phyloP scores from a whole-genome alignment of 2,329 filamentous ascomycete species.

The Hymenoscyphus linearis region DNA sequence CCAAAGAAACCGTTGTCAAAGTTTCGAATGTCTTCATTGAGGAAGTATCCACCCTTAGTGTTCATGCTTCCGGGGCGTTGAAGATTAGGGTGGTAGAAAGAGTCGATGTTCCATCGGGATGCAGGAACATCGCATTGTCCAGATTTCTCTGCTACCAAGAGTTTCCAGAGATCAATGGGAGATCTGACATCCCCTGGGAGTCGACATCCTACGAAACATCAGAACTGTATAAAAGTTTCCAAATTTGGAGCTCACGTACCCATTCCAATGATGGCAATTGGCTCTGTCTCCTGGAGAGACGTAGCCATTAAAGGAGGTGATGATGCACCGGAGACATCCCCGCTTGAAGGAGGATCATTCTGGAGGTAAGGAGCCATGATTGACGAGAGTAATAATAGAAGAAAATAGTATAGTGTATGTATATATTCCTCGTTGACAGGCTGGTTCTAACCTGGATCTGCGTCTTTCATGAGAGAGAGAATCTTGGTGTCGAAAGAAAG shows the following conservation, averaged over 20 bases:
- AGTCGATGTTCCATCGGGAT: conserved; percentile 17
- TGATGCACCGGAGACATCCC: not conserved
- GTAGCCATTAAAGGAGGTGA: not conserved
- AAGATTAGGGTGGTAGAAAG: conserved; percentile 10
- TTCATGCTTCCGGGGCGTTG: conserved; percentile 12
- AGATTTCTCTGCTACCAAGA: conserved; percentile 13
- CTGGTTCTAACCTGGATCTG: not conserved
- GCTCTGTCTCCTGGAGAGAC: not conserved
- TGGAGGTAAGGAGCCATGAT: not conserved
- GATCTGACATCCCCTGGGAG: conserved; percentile 14
- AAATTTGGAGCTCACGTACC: conserved; percentile 14
- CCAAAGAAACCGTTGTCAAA: conserved; percentile 23
- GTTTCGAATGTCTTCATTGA: conserved; percentile 6
- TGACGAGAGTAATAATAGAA: not conserved
- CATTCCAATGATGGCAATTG: conserved; percentile 34
- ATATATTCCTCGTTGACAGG: conserved; percentile 1
- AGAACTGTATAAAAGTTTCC: not conserved
- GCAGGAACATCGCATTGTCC: conserved; percentile 24
- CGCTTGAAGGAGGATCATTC: not conserved
- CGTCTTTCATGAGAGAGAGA: conserved; percentile 1
- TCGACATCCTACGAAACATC: conserved; percentile 10
- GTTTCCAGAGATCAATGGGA: conserved; percentile 15
- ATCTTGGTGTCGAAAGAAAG: not conserved
- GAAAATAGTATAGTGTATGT: conserved; percentile 1
- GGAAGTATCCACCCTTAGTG: conserved; percentile 17